phyloP scores from a whole-genome alignment of 495 filamentous ascomycete genomes.

The Sordaria brevicollis region DNA sequence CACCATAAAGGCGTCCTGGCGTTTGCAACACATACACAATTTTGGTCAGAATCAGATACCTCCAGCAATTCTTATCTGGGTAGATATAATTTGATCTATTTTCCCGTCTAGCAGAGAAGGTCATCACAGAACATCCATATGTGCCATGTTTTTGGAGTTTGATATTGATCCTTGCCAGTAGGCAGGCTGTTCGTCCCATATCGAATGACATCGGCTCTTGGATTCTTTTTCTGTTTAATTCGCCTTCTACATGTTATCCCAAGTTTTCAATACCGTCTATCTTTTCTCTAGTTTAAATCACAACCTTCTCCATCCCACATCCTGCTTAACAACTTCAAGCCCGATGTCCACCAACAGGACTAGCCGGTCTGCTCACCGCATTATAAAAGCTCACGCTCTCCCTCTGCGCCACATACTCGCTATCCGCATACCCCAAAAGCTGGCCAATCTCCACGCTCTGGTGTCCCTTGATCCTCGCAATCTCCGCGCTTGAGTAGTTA shows the following conservation, averaged over 20 bases:
- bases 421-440: constrained; percentile 81
- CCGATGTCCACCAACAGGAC: constrained; percentile 23
- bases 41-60: neutral
- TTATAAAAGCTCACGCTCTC: constrained; percentile 77
- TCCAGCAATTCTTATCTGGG: neutral
- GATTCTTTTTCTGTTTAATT: neutral
- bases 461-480: constrained; percentile 71
- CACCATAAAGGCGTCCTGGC: constrained; percentile 13
- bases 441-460: constrained; percentile 70
- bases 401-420: constrained; percentile 83
- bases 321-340: constrained; percentile 7
- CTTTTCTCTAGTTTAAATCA: neutral
- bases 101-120: neutral
- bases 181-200: no score
- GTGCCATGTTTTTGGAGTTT: neutral
- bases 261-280: neutral
- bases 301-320: constrained; percentile 7
- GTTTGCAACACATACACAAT: constrained; percentile 1
- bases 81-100: neutral
- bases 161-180: no score
- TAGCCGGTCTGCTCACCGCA: constrained; percentile 28
- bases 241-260: neutral
- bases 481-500: constrained; percentile 82
- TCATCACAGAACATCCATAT: neutral
- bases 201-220: no score